These are phyloP conservation scores for Sabuloglossum arenarium DNA, from an alignment of 495 filamentous ascomycete species.

Conservation along the genomic window DNA sequence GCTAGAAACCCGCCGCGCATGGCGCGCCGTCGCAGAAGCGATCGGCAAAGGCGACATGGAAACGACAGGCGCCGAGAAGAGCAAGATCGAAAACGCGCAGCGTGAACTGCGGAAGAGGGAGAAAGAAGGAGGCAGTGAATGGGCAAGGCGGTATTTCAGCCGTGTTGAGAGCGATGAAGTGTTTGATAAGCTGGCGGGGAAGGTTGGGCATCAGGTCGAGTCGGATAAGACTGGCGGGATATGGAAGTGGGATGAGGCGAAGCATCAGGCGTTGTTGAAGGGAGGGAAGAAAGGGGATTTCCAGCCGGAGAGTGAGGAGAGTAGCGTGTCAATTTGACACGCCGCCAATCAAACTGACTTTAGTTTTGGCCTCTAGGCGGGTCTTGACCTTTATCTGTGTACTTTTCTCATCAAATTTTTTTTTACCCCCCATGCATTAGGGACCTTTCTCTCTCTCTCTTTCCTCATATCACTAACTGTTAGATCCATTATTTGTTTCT, in stretches of 20 bases:
- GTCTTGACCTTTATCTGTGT: too few species aligned
- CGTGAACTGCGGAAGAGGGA: slow-evolving; percentile 67
- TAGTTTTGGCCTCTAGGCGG: too few species aligned
- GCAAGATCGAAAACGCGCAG: slow-evolving; percentile 79
- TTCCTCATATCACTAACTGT: too few species aligned
- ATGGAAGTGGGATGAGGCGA: slow-evolving; percentile 60
- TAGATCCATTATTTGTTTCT: too few species aligned
- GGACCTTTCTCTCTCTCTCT: too few species aligned
- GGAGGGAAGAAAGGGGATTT: background rate
- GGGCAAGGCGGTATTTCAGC: slow-evolving; percentile 72
- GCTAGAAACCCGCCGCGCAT: slow-evolving; percentile 74
- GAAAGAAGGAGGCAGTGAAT: slow-evolving; percentile 53
- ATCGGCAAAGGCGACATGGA: slow-evolving; percentile 75
- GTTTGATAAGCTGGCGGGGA: slow-evolving; percentile 35
- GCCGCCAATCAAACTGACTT: too few species aligned
- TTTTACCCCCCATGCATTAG: too few species aligned
- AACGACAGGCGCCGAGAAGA: slow-evolving; percentile 52
- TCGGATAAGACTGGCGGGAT: slow-evolving; percentile 70
- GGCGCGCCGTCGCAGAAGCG: slow-evolving; percentile 61
- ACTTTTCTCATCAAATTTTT: too few species aligned
- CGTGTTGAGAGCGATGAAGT: slow-evolving; percentile 29
- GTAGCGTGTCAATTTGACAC: background rate
- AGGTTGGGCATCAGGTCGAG: slow-evolving; percentile 40
- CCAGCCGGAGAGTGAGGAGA: background rate
- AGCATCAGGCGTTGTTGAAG: slow-evolving; percentile 12